These are phyloP conservation scores for Smittium culicis DNA, from an alignment of 371 early-diverging fungal genomes.

Conservation along the genomic window DNA sequence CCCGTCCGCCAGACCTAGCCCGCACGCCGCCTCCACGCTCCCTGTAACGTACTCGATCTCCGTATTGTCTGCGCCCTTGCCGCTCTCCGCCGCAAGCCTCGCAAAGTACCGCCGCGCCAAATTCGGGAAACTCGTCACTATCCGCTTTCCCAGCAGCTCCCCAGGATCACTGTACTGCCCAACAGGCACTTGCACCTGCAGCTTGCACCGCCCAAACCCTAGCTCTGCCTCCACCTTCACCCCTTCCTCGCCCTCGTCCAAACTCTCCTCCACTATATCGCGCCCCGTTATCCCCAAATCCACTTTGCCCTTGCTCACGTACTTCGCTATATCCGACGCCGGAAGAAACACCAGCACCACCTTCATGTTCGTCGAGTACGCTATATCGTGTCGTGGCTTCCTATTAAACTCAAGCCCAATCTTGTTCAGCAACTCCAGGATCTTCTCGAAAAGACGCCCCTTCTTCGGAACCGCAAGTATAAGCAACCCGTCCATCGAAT, in stretches of 20 bases:
- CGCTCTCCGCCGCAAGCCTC: slow-evolving; percentile 42
- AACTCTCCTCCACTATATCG: slow-evolving; percentile 78
- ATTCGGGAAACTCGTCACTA: slow-evolving; percentile 80
- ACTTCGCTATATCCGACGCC: slow-evolving; percentile 88
- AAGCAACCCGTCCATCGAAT: slow-evolving; percentile 56
- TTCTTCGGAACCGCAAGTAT: slow-evolving; percentile 95
- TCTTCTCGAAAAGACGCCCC: slow-evolving; percentile 84
- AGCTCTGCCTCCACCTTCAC: slow-evolving; percentile 58
- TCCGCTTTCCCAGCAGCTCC: slow-evolving; percentile 72
- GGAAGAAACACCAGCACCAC: slow-evolving; percentile 87
- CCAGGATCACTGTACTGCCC: background rate
- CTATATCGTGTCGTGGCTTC: slow-evolving; percentile 88
- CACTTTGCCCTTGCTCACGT: slow-evolving; percentile 86
- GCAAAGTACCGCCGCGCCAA: slow-evolving; percentile 52
- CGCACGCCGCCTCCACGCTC: slow-evolving; percentile 90
- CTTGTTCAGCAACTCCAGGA: slow-evolving; percentile 61
- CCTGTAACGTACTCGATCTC: slow-evolving; percentile 73
- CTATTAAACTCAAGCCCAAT: slow-evolving; percentile 89
- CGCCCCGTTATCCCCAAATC: slow-evolving; percentile 93
- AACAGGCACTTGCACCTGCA: slow-evolving; percentile 68
- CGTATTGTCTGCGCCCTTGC: slow-evolving; percentile 15
- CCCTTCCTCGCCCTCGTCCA: slow-evolving; percentile 46
- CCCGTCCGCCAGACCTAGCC: slow-evolving; percentile 88
- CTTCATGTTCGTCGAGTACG: slow-evolving; percentile 80
- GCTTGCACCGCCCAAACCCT: slow-evolving; percentile 83